Evolutionary conservation across 192 early-diverging fungal species (phyloP).

Genomic region (Coemansia guatemalensis): DNA sequence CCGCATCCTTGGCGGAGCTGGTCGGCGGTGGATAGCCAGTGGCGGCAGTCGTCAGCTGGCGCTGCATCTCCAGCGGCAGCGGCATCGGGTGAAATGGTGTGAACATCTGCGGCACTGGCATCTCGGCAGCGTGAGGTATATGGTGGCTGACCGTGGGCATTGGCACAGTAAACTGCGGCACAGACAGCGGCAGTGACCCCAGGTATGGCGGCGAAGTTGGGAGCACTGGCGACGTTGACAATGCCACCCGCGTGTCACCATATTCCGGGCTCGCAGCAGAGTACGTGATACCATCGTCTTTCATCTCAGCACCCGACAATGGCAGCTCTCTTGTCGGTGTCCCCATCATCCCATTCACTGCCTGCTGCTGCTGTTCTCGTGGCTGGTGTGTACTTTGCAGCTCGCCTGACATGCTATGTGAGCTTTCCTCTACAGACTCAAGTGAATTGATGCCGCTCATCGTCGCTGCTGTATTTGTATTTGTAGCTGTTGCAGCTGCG

Average conservation of each 20-base stretch:
- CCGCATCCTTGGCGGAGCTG: conserved; percentile 9
- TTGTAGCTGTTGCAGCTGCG: conserved; percentile 3
- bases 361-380: not conserved
- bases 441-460: not conserved
- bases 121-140: conserved; percentile 8
- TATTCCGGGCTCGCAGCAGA: not conserved
- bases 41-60: conserved; percentile 6
- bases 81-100: conserved; percentile 2
- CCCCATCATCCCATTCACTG: not conserved
- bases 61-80: conserved; percentile 12
- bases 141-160: conserved; percentile 23
- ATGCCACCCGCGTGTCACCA: not conserved
- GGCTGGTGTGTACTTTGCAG: not conserved
- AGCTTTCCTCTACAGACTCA: not conserved
- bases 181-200: not conserved
- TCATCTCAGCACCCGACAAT: not conserved
- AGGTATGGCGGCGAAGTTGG: not conserved
- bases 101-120: conserved; percentile 18
- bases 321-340: not conserved
- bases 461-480: not conserved
- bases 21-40: conserved; percentile 1
- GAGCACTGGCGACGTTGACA: not conserved
- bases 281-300: not conserved
- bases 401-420: not conserved
- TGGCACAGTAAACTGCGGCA: conserved; percentile 7